These are phyloP conservation scores for Sugiyamaella valdiviana DNA, from an alignment of 805 yeast genomes.

Conservation along the genomic window DNA sequence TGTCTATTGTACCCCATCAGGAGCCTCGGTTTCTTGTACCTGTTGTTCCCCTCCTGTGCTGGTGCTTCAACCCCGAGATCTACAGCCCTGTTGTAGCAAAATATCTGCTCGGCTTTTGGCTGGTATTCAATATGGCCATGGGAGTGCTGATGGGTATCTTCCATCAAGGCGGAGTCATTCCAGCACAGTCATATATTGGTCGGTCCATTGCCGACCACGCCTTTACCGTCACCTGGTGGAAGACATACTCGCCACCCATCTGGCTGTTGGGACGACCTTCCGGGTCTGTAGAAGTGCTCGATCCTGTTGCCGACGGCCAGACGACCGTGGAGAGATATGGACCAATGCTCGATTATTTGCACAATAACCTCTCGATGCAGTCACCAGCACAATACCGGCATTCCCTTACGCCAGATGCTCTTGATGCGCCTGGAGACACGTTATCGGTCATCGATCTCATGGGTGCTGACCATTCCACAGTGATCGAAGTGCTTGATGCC, in stretches of 20 bases:
- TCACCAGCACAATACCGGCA: not conserved
- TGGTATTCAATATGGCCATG: conserved; percentile 54
- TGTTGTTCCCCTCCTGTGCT: conserved; percentile 59
- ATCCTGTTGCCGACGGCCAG: conserved; percentile 14
- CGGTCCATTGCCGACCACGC: conserved; percentile 22
- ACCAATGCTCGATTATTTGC: conserved; percentile 13
- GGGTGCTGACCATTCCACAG: conserved; percentile 37
- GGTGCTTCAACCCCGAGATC: conserved; percentile 39
- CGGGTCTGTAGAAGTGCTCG: conserved; percentile 22
- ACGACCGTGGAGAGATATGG: conserved; percentile 11
- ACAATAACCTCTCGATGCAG: not conserved
- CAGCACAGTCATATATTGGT: conserved; percentile 41
- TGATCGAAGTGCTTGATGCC: conserved; percentile 24
- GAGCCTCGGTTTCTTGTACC: conserved; percentile 87
- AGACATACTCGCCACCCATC: conserved; percentile 87
- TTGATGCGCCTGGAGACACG: not conserved
- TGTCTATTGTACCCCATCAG: conserved; percentile 84
- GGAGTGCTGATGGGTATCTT: conserved; percentile 66
- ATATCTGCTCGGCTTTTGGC: conserved; percentile 41
- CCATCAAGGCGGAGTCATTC: conserved; percentile 89
- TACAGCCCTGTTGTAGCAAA: conserved; percentile 18
- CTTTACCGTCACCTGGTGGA: conserved; percentile 69
- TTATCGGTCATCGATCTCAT: conserved; percentile 39
- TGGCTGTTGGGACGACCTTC: conserved; percentile 54
- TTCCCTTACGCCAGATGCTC: not conserved